phyloP scores from a whole-genome alignment of 352 stramenopile genomes.

The Phytopythium mirpurense region DNA sequence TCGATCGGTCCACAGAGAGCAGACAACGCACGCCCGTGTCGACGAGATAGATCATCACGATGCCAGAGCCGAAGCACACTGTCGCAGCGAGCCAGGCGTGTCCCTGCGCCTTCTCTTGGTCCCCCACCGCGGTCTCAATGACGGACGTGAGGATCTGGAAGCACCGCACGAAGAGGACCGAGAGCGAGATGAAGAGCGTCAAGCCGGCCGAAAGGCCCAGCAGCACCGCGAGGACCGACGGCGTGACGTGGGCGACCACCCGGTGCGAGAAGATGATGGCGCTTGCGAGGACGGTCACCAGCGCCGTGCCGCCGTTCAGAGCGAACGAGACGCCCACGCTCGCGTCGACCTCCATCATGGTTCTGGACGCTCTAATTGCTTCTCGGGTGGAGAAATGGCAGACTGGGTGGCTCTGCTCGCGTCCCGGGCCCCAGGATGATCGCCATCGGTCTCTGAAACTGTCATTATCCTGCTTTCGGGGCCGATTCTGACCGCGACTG shows the following conservation, averaged over 20 bases:
- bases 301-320: neutral
- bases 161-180: slow-evolving; percentile 48
- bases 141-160: slow-evolving; percentile 27
- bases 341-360: neutral
- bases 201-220: slow-evolving; percentile 46
- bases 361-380: too few species aligned
- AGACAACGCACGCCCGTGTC: slow-evolving; percentile 29
- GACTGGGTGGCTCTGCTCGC: too few species aligned
- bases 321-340: neutral
- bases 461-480: too few species aligned
- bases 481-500: neutral
- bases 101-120: slow-evolving; percentile 20
- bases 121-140: slow-evolving; percentile 28
- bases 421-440: too few species aligned
- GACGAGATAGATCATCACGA: slow-evolving; percentile 51
- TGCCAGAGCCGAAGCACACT: slow-evolving; percentile 82
- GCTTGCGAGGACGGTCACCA: neutral
- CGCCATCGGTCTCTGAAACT: too few species aligned
- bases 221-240: neutral
- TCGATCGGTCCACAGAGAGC: slow-evolving; percentile 24
- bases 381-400: too few species aligned
- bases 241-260: neutral
- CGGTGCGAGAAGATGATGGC: neutral
- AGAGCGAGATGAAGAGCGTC: slow-evolving; percentile 81
- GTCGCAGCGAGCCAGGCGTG: slow-evolving; percentile 79